phyloP scores from a whole-genome alignment of 2,329 filamentous ascomycete species.

The Sporothrix phasma region DNA sequence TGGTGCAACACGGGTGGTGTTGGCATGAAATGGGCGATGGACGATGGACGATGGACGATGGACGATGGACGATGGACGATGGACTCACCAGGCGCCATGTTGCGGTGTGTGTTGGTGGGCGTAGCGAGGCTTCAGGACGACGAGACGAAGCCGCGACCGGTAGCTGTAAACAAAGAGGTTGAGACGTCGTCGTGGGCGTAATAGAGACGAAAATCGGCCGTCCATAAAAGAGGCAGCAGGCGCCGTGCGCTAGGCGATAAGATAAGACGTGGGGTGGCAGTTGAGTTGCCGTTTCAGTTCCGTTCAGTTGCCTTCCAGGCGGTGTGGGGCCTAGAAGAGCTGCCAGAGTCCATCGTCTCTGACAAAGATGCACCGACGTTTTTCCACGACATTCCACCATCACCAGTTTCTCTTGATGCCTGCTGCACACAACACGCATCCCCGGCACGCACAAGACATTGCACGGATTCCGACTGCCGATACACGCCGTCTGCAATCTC shows the following conservation, averaged over 20 bases:
- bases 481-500: neutral
- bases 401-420: neutral
- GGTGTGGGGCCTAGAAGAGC: constrained; percentile 1
- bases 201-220: constrained; percentile 7
- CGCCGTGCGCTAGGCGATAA: constrained; percentile 16
- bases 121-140: neutral
- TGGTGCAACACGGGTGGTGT: too few species aligned
- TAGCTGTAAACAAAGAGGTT: constrained; percentile 16
- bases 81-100: constrained; percentile 19
- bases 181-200: constrained; percentile 2
- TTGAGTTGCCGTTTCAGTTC: too few species aligned
- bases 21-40: too few species aligned
- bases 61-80: too few species aligned
- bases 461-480: neutral
- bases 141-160: neutral
- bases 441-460: neutral
- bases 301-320: neutral
- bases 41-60: too few species aligned
- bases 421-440: neutral
- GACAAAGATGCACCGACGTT: neutral
- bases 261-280: constrained; percentile 16
- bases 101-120: neutral
- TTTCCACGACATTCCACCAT: neutral
- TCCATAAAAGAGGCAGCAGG: neutral
- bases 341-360: neutral